Evolutionary conservation across 768 basidiomycete species (phyloP), one percentile per base, ranked within the genome.

Genomic region (Kwoniella pini): DNA sequence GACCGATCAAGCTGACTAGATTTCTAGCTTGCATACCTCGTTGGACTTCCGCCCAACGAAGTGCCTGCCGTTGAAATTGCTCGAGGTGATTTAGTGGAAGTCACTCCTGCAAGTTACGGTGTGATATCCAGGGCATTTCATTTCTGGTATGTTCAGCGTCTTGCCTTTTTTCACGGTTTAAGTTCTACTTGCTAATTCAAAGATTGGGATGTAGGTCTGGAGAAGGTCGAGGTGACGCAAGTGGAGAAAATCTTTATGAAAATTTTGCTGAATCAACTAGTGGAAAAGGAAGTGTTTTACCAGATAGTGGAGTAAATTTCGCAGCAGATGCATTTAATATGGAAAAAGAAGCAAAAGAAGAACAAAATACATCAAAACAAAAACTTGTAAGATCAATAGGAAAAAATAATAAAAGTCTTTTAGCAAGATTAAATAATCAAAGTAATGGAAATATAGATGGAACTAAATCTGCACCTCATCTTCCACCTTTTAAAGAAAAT

Each of bases 21-120:
- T 10, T 1, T 30, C 13, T 57, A 78, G 79, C 84, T 97, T 44
- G 88, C 93, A 2, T 82, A 82, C 57, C 71, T 82, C 1, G 80
- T 80, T 66, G 96, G 96, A 5, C 82, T 98, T 2, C 91, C 93
- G 4, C 91, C 95, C 0, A 88, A 88, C 26, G 96, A 99, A 76
- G 96, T 99, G 44, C 96, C 96, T 0, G 94, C 92, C 0, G 95
- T 98, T 54, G 95, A 98, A 79, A 88, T 99, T 68, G 91, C 95
- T 36, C 85, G 96, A 12, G 96, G 96, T 0, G 96, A 99, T 75
- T 81, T 98, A n/a, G 84, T 98, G 38, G 96, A 99, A 77, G 80
- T 79, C 48, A 75, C 77, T 9, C 77, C 79, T 7, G 77, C 77
- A 10, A 72, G 73, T n/a, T 80, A 80, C 60, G 93, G 93, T 10